Base-by-base conservation (phyloP, 1,284 basidiomycete genomes). In the Microstroma glucosiphilum region DNA sequence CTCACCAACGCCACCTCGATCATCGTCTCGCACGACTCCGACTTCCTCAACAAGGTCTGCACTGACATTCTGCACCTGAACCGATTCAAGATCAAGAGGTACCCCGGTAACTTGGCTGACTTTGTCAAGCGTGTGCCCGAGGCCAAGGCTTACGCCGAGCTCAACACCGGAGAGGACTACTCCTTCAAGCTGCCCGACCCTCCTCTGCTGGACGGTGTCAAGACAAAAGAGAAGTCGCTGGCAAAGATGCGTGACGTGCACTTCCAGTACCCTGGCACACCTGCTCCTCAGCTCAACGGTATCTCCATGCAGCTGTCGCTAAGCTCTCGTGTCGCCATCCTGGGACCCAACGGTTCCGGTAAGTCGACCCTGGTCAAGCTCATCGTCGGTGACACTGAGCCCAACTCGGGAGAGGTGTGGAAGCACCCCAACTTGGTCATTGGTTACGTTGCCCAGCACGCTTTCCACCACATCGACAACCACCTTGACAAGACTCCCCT, bases 171-270 rank as follows among this genome's bases (percentile, higher is more conserved):
- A 59, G 77, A 79, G 68, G 77, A 79, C 71, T 73, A 79, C 72
- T 71, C 68, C 51, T 79, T 79, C 77, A 78, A 78, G 71, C 71
- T 79, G n/a, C 77, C 77, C 62, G 71, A 79, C 73, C 77, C 77
- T 15, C 77, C 77, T 55, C 70, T 79, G 59, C 72, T 79, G 17
- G 77, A 79, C 63, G 77, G 77, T 74, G 77, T 79, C 68, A 79
- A 79, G 76, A 79, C 77, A 65, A 78, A 78, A 72, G 77, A 79
- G 65, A 79, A 79, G 76, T 79, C 77, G 66, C 71, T 79, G n/a
- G 68, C 73, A 66, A 79, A 79, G 77, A 79, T 79, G 77, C 66
- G 72, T 54, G 68, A 79, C 66, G 75, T 79, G 59, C 43, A 60
- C 63, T 79, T 76, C 77, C 76, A 78, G 67, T 79, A 79, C 75